phyloP scores from a whole-genome alignment of 345 rosid genomes.

The Hypericum perforatum region DNA sequence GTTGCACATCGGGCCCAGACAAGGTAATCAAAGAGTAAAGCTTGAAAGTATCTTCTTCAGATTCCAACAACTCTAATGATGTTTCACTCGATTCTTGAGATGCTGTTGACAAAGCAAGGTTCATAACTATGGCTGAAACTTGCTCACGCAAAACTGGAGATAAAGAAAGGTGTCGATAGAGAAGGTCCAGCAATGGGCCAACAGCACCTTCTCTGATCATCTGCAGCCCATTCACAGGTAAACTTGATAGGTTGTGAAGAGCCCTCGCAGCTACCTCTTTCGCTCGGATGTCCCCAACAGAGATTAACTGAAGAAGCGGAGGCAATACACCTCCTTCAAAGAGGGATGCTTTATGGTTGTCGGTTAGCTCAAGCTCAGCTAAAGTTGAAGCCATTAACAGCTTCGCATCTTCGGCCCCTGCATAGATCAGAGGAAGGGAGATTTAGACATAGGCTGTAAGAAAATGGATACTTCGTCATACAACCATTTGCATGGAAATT shows the following conservation, averaged over 20 bases:
- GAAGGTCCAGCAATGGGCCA: constrained; percentile 37
- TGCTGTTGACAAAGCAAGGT: constrained; percentile 46
- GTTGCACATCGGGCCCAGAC: constrained; percentile 41
- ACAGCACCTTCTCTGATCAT: constrained; percentile 58
- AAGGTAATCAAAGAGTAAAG: constrained; percentile 43
- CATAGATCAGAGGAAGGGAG: constrained; percentile 8
- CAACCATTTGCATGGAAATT: too few relatives aligned
- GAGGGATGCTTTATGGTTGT: constrained; percentile 43
- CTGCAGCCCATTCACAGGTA: constrained; percentile 42
- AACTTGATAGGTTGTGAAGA: constrained; percentile 40
- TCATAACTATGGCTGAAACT: constrained; percentile 42
- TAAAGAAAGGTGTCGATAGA: constrained; percentile 30
- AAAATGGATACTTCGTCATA: constrained; percentile 1
- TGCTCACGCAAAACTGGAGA: constrained; percentile 38
- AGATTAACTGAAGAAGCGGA: constrained; percentile 44
- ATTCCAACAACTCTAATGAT: constrained; percentile 38
- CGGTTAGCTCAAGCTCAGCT: constrained; percentile 57
- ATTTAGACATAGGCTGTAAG: not conserved
- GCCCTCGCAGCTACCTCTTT: constrained; percentile 40
- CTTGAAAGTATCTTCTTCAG: constrained; percentile 41
- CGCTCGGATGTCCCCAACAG: constrained; percentile 24
- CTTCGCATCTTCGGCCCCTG: constrained; percentile 54
- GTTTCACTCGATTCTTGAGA: constrained; percentile 28
- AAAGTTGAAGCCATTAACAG: constrained; percentile 39
- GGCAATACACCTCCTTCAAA: constrained; percentile 40